These are phyloP conservation scores for Trichoderma gracile DNA, from an alignment of 2,329 filamentous ascomycete species.

Conservation along the genomic window DNA sequence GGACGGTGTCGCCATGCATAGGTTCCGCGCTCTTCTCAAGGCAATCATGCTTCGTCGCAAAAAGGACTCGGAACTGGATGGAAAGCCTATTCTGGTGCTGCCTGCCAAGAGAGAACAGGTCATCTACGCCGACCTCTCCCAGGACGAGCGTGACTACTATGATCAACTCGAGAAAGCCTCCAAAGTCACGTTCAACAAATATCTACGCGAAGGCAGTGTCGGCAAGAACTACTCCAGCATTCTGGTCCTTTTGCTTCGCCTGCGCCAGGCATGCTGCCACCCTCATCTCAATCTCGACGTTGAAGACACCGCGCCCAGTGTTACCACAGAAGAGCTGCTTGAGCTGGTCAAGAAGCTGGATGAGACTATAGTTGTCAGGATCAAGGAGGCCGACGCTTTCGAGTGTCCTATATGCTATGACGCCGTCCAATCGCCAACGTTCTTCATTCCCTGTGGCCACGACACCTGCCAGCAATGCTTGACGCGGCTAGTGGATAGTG, in stretches of 20 bases:
- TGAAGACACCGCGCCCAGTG: slow-evolving; percentile 40
- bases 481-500: slow-evolving; percentile 63
- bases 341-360: slow-evolving; percentile 63
- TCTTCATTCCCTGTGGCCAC: slow-evolving; percentile 83
- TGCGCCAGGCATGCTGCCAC: slow-evolving; percentile 68
- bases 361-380: slow-evolving; percentile 62
- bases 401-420: slow-evolving; percentile 86
- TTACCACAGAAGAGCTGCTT: slow-evolving; percentile 53
- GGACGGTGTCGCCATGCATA: slow-evolving; percentile 64
- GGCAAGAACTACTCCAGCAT: slow-evolving; percentile 73
- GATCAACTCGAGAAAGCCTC: slow-evolving; percentile 69
- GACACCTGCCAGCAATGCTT: slow-evolving; percentile 77
- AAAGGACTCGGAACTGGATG: slow-evolving; percentile 77
- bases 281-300: slow-evolving; percentile 38
- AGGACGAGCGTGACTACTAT: slow-evolving; percentile 77
- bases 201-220: slow-evolving; percentile 67
- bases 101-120: slow-evolving; percentile 75
- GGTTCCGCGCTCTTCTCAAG: slow-evolving; percentile 73
- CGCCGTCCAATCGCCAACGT: slow-evolving; percentile 68
- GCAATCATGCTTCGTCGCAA: slow-evolving; percentile 80
- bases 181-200: slow-evolving; percentile 73
- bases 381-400: slow-evolving; percentile 61
- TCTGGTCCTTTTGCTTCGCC: slow-evolving; percentile 75
- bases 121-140: slow-evolving; percentile 69
- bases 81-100: slow-evolving; percentile 75